Conservation (phyloP, 2,329 filamentous ascomycete genomes). For the Lecanicillium sp. region DNA sequence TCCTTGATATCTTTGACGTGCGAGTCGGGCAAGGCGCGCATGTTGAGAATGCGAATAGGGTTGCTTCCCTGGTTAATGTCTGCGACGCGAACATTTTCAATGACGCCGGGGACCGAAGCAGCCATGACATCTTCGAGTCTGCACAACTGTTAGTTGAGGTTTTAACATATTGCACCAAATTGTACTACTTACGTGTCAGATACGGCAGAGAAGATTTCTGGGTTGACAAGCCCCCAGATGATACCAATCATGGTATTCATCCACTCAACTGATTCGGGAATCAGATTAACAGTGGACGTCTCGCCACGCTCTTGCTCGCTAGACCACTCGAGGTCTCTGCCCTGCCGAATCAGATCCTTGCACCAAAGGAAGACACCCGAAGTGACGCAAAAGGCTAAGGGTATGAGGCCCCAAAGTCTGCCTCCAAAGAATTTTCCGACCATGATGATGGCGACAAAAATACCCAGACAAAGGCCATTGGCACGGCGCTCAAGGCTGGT, state of each 20-base stretch:
- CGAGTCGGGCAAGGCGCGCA: slow-evolving; percentile 71
- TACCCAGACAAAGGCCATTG: slow-evolving; percentile 59
- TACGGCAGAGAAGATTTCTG: slow-evolving; percentile 86
- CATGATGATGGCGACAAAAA: slow-evolving; percentile 67
- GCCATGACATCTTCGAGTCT: slow-evolving; percentile 78
- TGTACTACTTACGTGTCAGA: slow-evolving; percentile 60
- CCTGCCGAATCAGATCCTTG: slow-evolving; percentile 77
- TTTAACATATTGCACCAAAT: rapidly evolving
- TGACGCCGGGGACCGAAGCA: slow-evolving; percentile 80
- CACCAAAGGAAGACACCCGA: slow-evolving; percentile 84
- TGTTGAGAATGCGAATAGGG: slow-evolving; percentile 77
- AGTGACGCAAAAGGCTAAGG: slow-evolving; percentile 61
- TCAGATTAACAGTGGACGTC: slow-evolving; percentile 77
- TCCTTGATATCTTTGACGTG: slow-evolving; percentile 74
- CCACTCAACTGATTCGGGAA: slow-evolving; percentile 93
- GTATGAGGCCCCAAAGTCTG: slow-evolving; percentile 66
- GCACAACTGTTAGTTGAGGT: slow-evolving; percentile 11
- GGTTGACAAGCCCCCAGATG: slow-evolving; percentile 87
- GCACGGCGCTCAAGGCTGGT: slow-evolving; percentile 65
- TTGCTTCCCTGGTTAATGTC: slow-evolving; percentile 94
- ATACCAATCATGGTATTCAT: slow-evolving; percentile 83
- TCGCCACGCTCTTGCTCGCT: slow-evolving; percentile 80
- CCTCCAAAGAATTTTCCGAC: slow-evolving; percentile 76
- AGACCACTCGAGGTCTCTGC: slow-evolving; percentile 78
- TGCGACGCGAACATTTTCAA: slow-evolving; percentile 90